These are phyloP conservation scores for Neostapfia colusana DNA, from an alignment of 176 grass and related monocot species.

Conservation along the genomic window DNA sequence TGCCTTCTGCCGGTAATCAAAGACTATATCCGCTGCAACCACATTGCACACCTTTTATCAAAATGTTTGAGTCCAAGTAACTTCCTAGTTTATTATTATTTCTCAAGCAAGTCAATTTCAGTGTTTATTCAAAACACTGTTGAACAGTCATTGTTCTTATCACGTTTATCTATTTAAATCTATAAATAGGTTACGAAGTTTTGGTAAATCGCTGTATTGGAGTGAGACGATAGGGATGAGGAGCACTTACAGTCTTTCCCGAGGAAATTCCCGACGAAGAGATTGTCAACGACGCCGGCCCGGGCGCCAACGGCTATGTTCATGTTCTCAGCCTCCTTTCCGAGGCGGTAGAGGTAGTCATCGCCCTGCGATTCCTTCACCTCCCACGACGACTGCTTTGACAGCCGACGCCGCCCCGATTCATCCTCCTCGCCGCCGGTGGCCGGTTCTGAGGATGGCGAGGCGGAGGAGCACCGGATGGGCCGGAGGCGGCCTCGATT, in stretches of 20 bases:
- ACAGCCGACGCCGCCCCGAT: slow-evolving; percentile 21
- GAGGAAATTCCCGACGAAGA: slow-evolving; percentile 88
- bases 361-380: slow-evolving; percentile 57
- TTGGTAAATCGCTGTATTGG: not conserved
- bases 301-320: slow-evolving; percentile 80
- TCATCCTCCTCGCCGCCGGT: slow-evolving; percentile 34
- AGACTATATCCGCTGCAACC: slow-evolving; percentile 82
- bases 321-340: slow-evolving; percentile 88
- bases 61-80: not conserved
- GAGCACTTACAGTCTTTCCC: slow-evolving; percentile 63
- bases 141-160: not conserved
- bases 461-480: slow-evolving; percentile 31
- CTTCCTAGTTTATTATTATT: not conserved
- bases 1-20: slow-evolving; percentile 91
- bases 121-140: not conserved
- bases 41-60: slow-evolving; percentile 28
- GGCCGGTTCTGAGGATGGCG: slow-evolving; percentile 27
- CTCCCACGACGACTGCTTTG: slow-evolving; percentile 83
- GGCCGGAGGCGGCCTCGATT: not conserved
- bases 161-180: not conserved
- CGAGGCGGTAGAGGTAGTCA: slow-evolving; percentile 88
- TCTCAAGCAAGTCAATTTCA: not conserved
- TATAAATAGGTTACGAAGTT: not conserved
- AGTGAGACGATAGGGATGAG: not conserved
- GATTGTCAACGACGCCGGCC: slow-evolving; percentile 65